phyloP scores from a whole-genome alignment of 1,284 basidiomycete genomes.

The Ceratobasidium papillatum region DNA sequence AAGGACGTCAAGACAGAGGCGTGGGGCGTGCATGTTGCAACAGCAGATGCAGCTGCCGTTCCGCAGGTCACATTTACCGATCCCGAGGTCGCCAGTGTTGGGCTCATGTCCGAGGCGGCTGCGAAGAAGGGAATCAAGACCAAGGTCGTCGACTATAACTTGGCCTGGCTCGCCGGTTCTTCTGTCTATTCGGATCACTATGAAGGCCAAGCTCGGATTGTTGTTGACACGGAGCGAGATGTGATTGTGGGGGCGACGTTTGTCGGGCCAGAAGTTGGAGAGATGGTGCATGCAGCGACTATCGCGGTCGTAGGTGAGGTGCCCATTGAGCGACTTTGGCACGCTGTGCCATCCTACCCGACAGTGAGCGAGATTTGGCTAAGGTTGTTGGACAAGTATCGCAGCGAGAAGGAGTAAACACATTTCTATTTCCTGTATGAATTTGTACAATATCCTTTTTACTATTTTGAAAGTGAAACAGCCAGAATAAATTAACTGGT shows the following conservation, averaged over 20 bases:
- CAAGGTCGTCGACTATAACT: conserved; percentile 25
- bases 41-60: conserved; percentile 28
- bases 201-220: conserved; percentile 30
- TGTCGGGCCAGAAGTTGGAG: conserved; percentile 35
- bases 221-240: conserved; percentile 28
- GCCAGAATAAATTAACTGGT: neutral
- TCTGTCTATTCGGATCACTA: conserved; percentile 37
- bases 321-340: conserved; percentile 34
- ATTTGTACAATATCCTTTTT: neutral
- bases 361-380: conserved; percentile 40
- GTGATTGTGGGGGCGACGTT: conserved; percentile 40
- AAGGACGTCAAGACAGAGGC: conserved; percentile 7
- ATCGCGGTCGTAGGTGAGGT: conserved; percentile 37
- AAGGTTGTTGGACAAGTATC: conserved; percentile 39
- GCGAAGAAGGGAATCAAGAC: conserved; percentile 4
- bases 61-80: conserved; percentile 39
- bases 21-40: conserved; percentile 35
- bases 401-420: conserved; percentile 14
- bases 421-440: neutral
- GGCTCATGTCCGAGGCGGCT: conserved; percentile 17
- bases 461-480: conserved; percentile 5
- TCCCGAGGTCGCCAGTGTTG: conserved; percentile 37
- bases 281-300: conserved; percentile 40
- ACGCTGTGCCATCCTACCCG: conserved; percentile 40
- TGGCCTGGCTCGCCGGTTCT: conserved; percentile 32